Evolutionary conservation across 345 rosid genomes (phyloP), one percentile per base, ranked within the genome.

Genomic region (Citrus reticulata): DNA sequence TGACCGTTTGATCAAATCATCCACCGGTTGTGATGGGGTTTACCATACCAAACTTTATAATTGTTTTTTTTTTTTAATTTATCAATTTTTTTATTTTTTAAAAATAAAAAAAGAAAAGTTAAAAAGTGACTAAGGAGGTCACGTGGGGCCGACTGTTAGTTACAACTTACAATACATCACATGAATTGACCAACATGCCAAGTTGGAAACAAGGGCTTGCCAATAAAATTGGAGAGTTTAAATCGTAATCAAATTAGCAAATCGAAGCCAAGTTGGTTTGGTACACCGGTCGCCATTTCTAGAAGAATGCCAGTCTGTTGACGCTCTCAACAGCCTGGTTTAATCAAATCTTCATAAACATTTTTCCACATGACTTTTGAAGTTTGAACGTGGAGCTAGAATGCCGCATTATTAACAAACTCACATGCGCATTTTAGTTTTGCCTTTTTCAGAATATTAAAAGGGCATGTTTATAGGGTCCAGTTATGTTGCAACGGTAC

Each of bases 251-350:
- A 58, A 73, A 13, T 37, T 73, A 37, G 37, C 57, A 32, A n/a
- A 57, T 4, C 9, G 16, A 39, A 16, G 49, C 32, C 49, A 40
- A 10, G 9, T 74, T 2, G 19, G n/a, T 14, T 1, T 5, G 70
- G 29, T 24, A 35, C 3, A 25, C 9, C 34, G 58, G 68, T 14
- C 46, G 0, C 27, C 19, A 25, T 66, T 57, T 75, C 77, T 75
- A 40, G 77, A 69, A 64, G 69, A 42, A 57, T 78, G 70, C 46
- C 16, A 29, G 61, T 54, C 74, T 55, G 35, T 69, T 20, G 30
- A 30, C 30, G 16, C 2, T 20, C 40, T 27, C 62, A 27, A 24
- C 59, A 69, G 42, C 29, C 66, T 60, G 69, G 68, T 57, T 59
- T 27, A 9, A 14, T 4, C 1, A 17, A 46, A 46, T 46, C 51